These are phyloP conservation scores for Aureobasidium subglaciale DNA, from an alignment of 2,329 filamentous ascomycete species.

Conservation along the genomic window DNA sequence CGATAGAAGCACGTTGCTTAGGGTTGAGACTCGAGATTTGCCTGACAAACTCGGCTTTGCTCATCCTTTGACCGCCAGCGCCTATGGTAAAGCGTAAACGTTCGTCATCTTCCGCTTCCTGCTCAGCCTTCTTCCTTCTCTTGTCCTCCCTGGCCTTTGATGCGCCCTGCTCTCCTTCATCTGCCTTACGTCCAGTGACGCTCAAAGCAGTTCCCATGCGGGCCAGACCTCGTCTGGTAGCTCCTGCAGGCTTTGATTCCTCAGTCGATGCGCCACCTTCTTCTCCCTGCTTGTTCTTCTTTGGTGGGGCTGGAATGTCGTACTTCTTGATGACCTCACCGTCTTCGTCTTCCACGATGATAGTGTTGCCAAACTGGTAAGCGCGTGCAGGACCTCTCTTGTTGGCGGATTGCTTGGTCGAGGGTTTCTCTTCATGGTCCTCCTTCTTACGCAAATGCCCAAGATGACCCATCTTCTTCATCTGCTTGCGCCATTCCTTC, in stretches of 20 bases:
- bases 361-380: slow-evolving; percentile 82
- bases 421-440: slow-evolving; percentile 23
- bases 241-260: slow-evolving; percentile 26
- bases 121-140: slow-evolving; percentile 19
- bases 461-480: slow-evolving; percentile 41
- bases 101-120: slow-evolving; percentile 56
- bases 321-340: slow-evolving; percentile 83
- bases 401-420: slow-evolving; percentile 28
- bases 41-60: slow-evolving; percentile 70
- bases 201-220: slow-evolving; percentile 51
- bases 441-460: slow-evolving; percentile 39
- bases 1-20: slow-evolving; percentile 48
- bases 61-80: slow-evolving; percentile 66
- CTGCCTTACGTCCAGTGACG: slow-evolving; percentile 28
- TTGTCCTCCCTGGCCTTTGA: slow-evolving; percentile 16
- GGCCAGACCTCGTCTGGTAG: slow-evolving; percentile 38
- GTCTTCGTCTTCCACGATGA: slow-evolving; percentile 81
- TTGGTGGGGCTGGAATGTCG: slow-evolving; percentile 54
- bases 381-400: slow-evolving; percentile 65
- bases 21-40: slow-evolving; percentile 67
- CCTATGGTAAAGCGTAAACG: slow-evolving; percentile 70
- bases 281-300: slow-evolving; percentile 43
- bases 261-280: slow-evolving; percentile 11
- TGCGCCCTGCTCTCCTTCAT: slow-evolving; percentile 24
- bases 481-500: slow-evolving; percentile 33